Evolutionary conservation across 768 basidiomycete genomes (phyloP).

Genomic region (Leccinellum rugosiceps): DNA sequence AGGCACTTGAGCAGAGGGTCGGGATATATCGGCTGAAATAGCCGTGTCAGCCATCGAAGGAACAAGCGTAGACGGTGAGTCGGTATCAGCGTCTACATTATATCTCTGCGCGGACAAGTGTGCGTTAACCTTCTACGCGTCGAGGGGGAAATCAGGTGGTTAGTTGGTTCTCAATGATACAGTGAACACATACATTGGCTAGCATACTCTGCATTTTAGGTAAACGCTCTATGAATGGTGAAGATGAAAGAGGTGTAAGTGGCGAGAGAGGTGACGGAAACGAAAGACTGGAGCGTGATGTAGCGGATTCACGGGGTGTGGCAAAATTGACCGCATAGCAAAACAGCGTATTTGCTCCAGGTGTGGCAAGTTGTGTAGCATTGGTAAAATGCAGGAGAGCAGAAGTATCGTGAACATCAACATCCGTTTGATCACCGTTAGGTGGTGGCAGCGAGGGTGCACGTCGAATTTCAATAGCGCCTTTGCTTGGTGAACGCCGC

Average conservation of each 20-base stretch:
- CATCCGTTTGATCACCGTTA: constrained; percentile 22
- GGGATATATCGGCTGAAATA: constrained; percentile 1
- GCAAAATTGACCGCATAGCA: constrained; percentile 27
- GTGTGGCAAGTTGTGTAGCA: constrained; percentile 2
- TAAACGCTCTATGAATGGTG: constrained; percentile 31
- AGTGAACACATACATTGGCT: constrained; percentile 16
- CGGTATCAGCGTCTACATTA: neutral
- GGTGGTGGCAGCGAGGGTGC: constrained; percentile 24
- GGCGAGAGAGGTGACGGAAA: constrained; percentile 35
- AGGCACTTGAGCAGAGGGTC: neutral
- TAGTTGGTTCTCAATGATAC: neutral
- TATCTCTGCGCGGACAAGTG: neutral
- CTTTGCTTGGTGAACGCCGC: constrained; percentile 23
- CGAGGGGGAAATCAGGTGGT: neutral
- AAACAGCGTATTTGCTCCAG: constrained; percentile 12
- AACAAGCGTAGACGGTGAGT: neutral
- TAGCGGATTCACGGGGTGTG: constrained; percentile 20
- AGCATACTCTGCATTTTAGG: constrained; percentile 13
- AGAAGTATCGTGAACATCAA: constrained; percentile 18
- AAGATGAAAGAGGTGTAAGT: constrained; percentile 51
- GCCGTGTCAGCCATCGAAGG: constrained; percentile 1
- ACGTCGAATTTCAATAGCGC: constrained; percentile 21
- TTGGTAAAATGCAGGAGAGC: constrained; percentile 25
- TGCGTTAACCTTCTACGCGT: constrained; percentile 1
- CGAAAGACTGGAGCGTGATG: neutral